Conservation (phyloP, 106 monocot species). For the Platanthera zijinensis region DNA sequence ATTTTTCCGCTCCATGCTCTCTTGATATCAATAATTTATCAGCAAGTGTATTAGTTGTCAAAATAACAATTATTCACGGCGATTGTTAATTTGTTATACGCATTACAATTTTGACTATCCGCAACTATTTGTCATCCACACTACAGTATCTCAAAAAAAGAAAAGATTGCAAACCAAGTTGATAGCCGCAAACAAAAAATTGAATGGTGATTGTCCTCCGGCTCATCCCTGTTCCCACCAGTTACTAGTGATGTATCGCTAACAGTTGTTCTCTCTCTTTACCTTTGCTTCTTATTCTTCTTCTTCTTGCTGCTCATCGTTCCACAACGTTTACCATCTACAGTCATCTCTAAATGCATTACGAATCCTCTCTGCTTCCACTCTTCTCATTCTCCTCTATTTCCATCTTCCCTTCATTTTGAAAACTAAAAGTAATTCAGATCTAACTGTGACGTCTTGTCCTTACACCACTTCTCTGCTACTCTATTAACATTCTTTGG, state of each 20-base stretch:
- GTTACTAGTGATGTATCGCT: conserved; percentile 7
- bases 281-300: not conserved
- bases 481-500: not conserved
- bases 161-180: too few species aligned
- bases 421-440: conserved; percentile 3
- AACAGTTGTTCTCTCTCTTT: conserved; percentile 19
- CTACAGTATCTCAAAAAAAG: too few species aligned
- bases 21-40: too few species aligned
- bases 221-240: conserved; percentile 1
- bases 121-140: too few species aligned
- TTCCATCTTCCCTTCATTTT: not conserved
- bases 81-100: too few species aligned
- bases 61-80: too few species aligned
- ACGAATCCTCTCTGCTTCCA: not conserved
- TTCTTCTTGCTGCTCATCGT: conserved; percentile 5
- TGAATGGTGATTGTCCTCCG: not conserved
- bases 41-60: too few species aligned
- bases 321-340: not conserved
- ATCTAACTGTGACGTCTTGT: not conserved
- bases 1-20: too few species aligned
- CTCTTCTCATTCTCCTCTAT: not conserved
- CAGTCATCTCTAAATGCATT: conserved; percentile 1
- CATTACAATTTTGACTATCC: too few species aligned
- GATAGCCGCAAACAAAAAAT: too few species aligned
- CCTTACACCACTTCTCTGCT: not conserved